phyloP scores from a whole-genome alignment of 2,329 filamentous ascomycete species.

The Beauveria varroae region DNA sequence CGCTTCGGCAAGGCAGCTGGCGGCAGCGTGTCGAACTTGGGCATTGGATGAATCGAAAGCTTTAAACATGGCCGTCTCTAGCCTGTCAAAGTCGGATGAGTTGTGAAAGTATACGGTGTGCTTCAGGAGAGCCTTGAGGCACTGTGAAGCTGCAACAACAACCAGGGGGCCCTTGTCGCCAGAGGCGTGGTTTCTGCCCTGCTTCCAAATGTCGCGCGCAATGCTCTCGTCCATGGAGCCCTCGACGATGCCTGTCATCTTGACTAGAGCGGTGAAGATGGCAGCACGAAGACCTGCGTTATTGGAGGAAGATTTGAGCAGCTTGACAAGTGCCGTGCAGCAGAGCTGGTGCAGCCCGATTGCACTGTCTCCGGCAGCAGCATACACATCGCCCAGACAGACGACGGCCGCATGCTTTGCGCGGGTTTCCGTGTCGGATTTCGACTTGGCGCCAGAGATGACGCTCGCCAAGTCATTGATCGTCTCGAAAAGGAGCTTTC shows the following conservation, averaged over 20 bases:
- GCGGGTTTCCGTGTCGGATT: constrained; percentile 66
- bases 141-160: constrained; percentile 70
- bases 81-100: constrained; percentile 79
- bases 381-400: constrained; percentile 83
- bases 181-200: constrained; percentile 66
- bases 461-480: constrained; percentile 79
- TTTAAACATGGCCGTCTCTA: constrained; percentile 79
- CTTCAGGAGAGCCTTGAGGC: constrained; percentile 64
- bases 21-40: constrained; percentile 75
- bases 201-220: constrained; percentile 91
- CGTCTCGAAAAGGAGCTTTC: constrained; percentile 88
- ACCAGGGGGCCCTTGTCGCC: constrained; percentile 79
- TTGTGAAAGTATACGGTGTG: constrained; percentile 80
- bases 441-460: constrained; percentile 64
- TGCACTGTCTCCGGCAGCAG: constrained; percentile 86
- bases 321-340: constrained; percentile 64
- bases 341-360: constrained; percentile 73
- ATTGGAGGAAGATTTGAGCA: constrained; percentile 69
- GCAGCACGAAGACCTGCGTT: constrained; percentile 78
- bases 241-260: constrained; percentile 68
- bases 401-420: constrained; percentile 81
- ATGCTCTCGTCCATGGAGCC: constrained; percentile 74
- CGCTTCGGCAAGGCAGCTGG: constrained; percentile 75
- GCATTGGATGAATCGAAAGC: constrained; percentile 70
- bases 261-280: constrained; percentile 66